Percentiles rank a stretch among this genome's conserved stretches.
Conservation (phyloP, 2,329 filamentous ascomycete genomes). For the Ceratocystis alfenasii region DNA sequence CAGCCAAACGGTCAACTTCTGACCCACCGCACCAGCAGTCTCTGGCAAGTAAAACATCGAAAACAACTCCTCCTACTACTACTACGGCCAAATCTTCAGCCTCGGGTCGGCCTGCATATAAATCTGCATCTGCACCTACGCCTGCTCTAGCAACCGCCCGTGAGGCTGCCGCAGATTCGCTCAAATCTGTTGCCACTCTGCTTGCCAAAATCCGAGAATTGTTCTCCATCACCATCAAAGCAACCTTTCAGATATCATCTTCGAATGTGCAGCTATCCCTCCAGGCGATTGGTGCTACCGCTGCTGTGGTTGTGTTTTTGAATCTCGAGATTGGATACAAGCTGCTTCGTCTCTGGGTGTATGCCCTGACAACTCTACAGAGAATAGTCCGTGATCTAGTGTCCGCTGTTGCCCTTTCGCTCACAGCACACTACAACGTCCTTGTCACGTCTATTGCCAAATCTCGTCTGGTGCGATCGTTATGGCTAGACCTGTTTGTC, state of each 20-base stretch:
- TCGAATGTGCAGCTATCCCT: constrained; percentile 21
- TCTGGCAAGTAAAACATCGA: not conserved
- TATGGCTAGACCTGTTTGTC: constrained; percentile 20
- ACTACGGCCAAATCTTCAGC: not conserved
- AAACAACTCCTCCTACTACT: not conserved
- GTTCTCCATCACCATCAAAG: constrained; percentile 15
- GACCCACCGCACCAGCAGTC: not conserved
- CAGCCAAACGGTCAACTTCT: not conserved
- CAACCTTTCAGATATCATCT: constrained; percentile 22
- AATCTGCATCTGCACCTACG: not conserved
- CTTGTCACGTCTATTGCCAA: not conserved
- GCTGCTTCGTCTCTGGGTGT: constrained; percentile 20
- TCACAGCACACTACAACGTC: constrained; percentile 15
- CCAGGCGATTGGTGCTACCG: constrained; percentile 18
- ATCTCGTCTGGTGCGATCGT: constrained; percentile 13
- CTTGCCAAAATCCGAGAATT: constrained; percentile 18
- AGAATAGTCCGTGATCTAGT: constrained; percentile 20
- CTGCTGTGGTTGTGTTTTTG: constrained; percentile 19
- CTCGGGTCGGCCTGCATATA: not conserved
- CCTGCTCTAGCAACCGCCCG: constrained; percentile 1
- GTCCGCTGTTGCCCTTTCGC: constrained; percentile 13
- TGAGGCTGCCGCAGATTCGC: constrained; percentile 19
- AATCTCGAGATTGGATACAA: constrained; percentile 22
- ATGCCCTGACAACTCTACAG: constrained; percentile 20
- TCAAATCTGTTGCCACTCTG: constrained; percentile 16